Base-by-base conservation (phyloP, 78 protist species). In the Guillardia theta region DNA sequence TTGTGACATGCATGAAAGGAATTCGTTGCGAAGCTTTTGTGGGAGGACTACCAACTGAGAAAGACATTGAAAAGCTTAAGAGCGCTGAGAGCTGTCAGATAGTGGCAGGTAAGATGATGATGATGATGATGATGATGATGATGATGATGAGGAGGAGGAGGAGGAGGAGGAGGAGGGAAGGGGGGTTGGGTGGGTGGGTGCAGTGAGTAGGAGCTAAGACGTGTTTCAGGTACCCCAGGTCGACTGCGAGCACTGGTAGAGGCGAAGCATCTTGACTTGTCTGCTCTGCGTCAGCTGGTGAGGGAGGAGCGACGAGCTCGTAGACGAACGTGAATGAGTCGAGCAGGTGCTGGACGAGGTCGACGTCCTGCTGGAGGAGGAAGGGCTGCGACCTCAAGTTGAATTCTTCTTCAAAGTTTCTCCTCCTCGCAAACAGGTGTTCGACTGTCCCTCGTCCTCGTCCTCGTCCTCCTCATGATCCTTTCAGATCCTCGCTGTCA, bases 291-390 rank as follows among this genome's bases (percentile, higher is more conserved):
- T 4, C 43, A 33, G 19, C 27, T 62, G 6, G 64, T 93, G 21
- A n/a, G n/a, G n/a, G n/a, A n/a, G n/a, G n/a, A n/a, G n/a, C n/a
- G 39, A 19, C 88, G n/a, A n/a, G n/a, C n/a, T n/a, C n/a, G n/a
- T n/a, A n/a, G n/a, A n/a, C n/a, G n/a, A n/a, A n/a, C n/a, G n/a
- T n/a, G n/a, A n/a, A n/a, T n/a, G n/a, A n/a, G n/a, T n/a, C n/a
- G n/a, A n/a, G n/a, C n/a, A n/a, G n/a, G n/a, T n/a, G n/a, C 64
- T 93, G 24, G 94, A 93, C 41, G 94, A 93, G 45, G 94, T 47
- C 9, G 94, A 93, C 62, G 30, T 21, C 48, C 90, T 93, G 18
- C n/a, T 93, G 50, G 54, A 47, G 5, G 64, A 2, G 77, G n/a
- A n/a, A n/a, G 48, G 24, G 10, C 53, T 70, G 12, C 46, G 6